Conservation (phyloP, 73 alveolate genomes). For the Paramecium sonneborni region DNA sequence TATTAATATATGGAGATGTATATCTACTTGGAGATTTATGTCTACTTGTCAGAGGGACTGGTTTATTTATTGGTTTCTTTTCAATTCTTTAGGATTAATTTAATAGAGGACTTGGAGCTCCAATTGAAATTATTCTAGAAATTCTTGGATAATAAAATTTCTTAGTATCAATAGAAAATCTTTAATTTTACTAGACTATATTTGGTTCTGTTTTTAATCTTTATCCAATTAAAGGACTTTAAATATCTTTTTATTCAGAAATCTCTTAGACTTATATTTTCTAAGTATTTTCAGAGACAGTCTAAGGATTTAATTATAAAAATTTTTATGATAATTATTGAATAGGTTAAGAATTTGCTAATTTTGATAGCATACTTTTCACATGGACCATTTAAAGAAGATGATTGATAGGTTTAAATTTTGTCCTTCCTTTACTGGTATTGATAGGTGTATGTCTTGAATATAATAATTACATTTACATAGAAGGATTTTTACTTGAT, state of each 20-base stretch:
- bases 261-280: background rate
- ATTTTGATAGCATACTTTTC: background rate
- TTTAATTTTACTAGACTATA: background rate
- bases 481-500: background rate
- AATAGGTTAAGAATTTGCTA: background rate
- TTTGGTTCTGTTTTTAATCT: background rate
- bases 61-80: background rate
- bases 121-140: background rate
- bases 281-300: background rate
- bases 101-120: background rate
- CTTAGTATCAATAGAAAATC: background rate
- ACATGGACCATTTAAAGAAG: background rate
- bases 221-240: background rate
- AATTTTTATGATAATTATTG: background rate
- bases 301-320: background rate
- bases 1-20: background rate
- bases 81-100: background rate
- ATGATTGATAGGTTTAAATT: background rate
- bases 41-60: background rate
- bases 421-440: background rate
- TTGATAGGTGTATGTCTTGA: background rate
- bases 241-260: background rate
- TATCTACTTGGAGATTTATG: background rate
- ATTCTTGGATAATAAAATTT: background rate
- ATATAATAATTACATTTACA: background rate